Evolutionary conservation across 768 basidiomycete species (phyloP).

Genomic region (Plicaturopsis crispa): DNA sequence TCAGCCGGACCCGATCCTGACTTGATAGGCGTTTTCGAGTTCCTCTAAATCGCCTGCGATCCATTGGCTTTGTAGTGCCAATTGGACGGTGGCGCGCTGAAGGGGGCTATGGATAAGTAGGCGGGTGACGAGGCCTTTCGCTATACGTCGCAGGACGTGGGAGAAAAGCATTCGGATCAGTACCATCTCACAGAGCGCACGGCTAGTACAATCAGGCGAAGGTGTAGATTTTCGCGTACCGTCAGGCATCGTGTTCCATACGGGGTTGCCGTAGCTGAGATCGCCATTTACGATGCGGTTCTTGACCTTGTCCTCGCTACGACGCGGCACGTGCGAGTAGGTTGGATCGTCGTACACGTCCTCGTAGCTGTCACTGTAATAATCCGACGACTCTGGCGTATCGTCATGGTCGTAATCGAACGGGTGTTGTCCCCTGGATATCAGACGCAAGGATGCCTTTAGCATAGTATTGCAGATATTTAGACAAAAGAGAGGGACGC

Average conservation of each 20-base stretch:
- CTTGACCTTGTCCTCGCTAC: constrained; percentile 56
- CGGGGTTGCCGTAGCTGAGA: constrained; percentile 43
- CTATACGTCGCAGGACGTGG: constrained; percentile 23
- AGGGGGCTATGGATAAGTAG: constrained; percentile 53
- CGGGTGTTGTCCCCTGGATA: constrained; percentile 61
- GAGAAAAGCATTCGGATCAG: background rate
- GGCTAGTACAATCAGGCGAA: background rate
- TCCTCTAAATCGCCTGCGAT: constrained; percentile 55
- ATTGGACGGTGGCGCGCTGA: constrained; percentile 54
- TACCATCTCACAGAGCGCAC: background rate
- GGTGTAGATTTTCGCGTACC: constrained; percentile 33
- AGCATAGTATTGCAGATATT: background rate
- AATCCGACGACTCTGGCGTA: constrained; percentile 14
- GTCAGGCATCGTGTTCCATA: constrained; percentile 51
- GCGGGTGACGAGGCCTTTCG: constrained; percentile 47
- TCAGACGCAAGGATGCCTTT: constrained; percentile 1
- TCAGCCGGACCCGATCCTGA: constrained; percentile 31
- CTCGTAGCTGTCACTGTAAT: background rate
- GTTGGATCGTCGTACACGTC: constrained; percentile 20
- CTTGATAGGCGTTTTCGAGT: constrained; percentile 53
- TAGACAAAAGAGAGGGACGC: constrained; percentile 21
- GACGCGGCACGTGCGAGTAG: too few species aligned
- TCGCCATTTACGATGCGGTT: constrained; percentile 59
- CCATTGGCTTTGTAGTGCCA: constrained; percentile 60
- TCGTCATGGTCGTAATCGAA: constrained; percentile 63